These are phyloP conservation scores for Alternaria sp. DNA, from an alignment of 2,329 filamentous ascomycete species.

Conservation along the genomic window DNA sequence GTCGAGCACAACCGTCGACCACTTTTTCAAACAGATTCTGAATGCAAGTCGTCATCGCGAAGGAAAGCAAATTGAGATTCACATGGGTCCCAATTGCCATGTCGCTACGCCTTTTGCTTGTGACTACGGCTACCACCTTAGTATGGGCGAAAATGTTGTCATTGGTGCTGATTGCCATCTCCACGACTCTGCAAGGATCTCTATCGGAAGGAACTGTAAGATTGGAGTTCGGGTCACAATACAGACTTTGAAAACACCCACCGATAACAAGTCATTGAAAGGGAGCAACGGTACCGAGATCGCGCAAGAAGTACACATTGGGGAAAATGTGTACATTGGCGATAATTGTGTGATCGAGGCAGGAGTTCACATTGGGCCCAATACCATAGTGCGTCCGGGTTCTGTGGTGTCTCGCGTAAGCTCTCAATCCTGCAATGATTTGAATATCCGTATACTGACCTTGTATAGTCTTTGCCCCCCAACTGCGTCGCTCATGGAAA, in stretches of 20 bases:
- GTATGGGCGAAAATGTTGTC: slow-evolving; percentile 83
- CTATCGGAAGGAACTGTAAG: slow-evolving; percentile 77
- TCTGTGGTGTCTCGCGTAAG: slow-evolving; percentile 65
- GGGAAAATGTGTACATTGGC: slow-evolving; percentile 74
- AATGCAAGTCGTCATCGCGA: slow-evolving; percentile 62
- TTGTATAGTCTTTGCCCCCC: slow-evolving; percentile 55
- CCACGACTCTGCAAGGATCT: slow-evolving; percentile 84
- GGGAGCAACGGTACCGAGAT: slow-evolving; percentile 77
- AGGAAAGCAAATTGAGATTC: slow-evolving; percentile 53
- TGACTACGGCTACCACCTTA: slow-evolving; percentile 95
- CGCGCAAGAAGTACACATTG: slow-evolving; percentile 78
- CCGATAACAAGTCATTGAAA: slow-evolving; percentile 76
- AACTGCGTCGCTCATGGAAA: slow-evolving; percentile 59
- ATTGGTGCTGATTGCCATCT: slow-evolving; percentile 87
- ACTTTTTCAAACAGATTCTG: slow-evolving; percentile 76
- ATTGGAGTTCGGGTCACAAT: slow-evolving; percentile 86
- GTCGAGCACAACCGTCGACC: slow-evolving; percentile 68
- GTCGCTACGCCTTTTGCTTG: slow-evolving; percentile 91
- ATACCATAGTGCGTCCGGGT: slow-evolving; percentile 63
- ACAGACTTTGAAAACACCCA: slow-evolving; percentile 76
- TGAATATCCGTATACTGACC: slow-evolving; percentile 22
- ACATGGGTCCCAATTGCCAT: slow-evolving; percentile 76
- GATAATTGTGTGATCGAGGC: slow-evolving; percentile 68
- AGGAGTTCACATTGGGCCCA: slow-evolving; percentile 63
- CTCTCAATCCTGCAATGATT: slow-evolving; percentile 13